Base-by-base conservation (phyloP, 768 basidiomycete genomes). In the Leucosporidium yakuticum region DNA sequence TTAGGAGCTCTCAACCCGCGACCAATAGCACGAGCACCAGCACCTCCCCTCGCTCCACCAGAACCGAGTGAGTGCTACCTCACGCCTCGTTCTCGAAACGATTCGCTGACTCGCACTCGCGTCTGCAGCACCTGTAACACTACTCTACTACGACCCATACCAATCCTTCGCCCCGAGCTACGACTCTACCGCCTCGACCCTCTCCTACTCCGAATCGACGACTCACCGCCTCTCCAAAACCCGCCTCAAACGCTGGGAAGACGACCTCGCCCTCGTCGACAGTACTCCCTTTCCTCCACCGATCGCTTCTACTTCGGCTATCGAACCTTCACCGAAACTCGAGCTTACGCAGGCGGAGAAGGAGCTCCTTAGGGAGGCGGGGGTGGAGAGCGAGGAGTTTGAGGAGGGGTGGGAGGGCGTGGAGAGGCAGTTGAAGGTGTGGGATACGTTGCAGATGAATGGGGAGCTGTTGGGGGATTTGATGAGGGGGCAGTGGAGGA, bases 81-180 rank as follows among this genome's bases (percentile, higher is more conserved):
- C 49, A 20, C 48, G 11, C 19, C 5, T 21, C 57, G 5, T 14
- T 21, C 4, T 7, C 5, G 4, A 11, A 1, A 17, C 53, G 53
- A 4, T 34, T 14, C 17, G 19, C 61, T n/a, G 4, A 17, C 64
- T 51, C 12, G 27, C 32, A 47, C 19, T 58, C 34, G 31, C 20
- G n/a, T 11, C 31, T 20, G 21, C 58, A 27, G 34, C 34, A 21
- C 58, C 58, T 11, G 58, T 60, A n/a, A 4, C 25, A 17, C 55
- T 61, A 53, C 70, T 71, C 27, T 68, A 68, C 55, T 71, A 68
- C 56, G 67, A 71, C 54, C 54, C 63, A 17, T 71, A 54, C 60
- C 31, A 48, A 31, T 64, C 70, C 27, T 68, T 64, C 25, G 62
- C 70, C 17, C 70, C 70, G 29, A 64, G 67, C 9, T 63, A 71